Conservation (phyloP, 2,329 filamentous ascomycete genomes). For the Paracamarosporium sp. region DNA sequence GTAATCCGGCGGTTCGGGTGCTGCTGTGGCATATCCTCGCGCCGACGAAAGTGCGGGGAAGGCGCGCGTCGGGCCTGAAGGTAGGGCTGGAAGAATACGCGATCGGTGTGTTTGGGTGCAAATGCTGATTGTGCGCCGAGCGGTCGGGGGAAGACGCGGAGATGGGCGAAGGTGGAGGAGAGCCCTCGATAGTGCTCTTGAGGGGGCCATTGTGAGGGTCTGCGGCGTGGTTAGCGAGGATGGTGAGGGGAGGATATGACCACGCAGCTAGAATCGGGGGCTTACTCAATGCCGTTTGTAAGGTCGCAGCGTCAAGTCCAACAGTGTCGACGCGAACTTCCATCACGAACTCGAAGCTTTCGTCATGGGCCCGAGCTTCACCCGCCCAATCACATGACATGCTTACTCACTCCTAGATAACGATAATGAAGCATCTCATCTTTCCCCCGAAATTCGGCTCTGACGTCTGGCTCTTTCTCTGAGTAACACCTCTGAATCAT, state of each 20-base stretch:
- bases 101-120: conserved; percentile 9
- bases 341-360: conserved; percentile 31
- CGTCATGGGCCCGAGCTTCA: conserved; percentile 23
- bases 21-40: conserved; percentile 34
- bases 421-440: not conserved
- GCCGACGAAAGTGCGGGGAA: conserved; percentile 14
- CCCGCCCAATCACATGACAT: conserved; percentile 38
- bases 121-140: conserved; percentile 11
- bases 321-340: conserved; percentile 23
- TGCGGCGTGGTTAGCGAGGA: conserved; percentile 13
- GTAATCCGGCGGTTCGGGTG: conserved; percentile 53
- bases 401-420: conserved; percentile 21
- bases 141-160: conserved; percentile 26
- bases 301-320: conserved; percentile 7
- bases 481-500: conserved; percentile 1
- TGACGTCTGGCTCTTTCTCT: not conserved
- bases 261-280: not conserved
- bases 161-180: conserved; percentile 27
- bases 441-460: conserved; percentile 1
- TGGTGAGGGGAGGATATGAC: conserved; percentile 13
- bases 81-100: conserved; percentile 12
- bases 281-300: conserved; percentile 12
- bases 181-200: conserved; percentile 43
- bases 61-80: conserved; percentile 8
- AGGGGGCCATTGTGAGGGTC: conserved; percentile 39